These are phyloP conservation scores for Quercus agrifolia DNA, from an alignment of 306 rosid species.

Conservation along the genomic window DNA sequence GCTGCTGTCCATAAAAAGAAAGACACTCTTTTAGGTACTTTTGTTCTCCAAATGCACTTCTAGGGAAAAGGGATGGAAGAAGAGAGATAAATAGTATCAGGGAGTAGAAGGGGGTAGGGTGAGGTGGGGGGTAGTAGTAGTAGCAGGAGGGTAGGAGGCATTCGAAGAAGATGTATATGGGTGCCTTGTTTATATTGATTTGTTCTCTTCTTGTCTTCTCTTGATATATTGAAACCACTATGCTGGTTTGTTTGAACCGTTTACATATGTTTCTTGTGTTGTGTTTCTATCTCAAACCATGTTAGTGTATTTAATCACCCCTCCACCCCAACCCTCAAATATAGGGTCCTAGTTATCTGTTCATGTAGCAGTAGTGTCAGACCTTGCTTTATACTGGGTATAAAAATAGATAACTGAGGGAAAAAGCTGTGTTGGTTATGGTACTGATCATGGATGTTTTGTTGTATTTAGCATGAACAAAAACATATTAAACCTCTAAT, in stretches of 20 bases:
- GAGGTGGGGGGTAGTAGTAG: background rate
- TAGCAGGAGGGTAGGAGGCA: background rate
- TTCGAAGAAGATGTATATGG: background rate
- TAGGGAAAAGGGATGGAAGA: no score
- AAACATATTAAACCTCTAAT: background rate
- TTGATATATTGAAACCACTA: background rate
- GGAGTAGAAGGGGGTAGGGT: background rate
- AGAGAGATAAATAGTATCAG: background rate
- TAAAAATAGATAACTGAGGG: background rate
- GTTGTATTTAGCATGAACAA: background rate
- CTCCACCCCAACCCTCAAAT: background rate
- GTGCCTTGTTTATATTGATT: background rate
- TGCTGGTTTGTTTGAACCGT: background rate
- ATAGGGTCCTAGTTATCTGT: background rate
- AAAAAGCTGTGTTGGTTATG: background rate
- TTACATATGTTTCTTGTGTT: background rate
- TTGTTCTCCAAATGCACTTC: no score
- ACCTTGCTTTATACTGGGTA: background rate
- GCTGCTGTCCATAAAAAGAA: no score
- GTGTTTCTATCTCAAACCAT: background rate
- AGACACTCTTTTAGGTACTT: no score
- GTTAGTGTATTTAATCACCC: background rate
- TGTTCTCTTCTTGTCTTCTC: background rate
- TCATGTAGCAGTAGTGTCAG: background rate
- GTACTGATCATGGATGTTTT: background rate